Conservation (phyloP, 805 yeast genomes). For the Candida sanyiensis region DNA sequence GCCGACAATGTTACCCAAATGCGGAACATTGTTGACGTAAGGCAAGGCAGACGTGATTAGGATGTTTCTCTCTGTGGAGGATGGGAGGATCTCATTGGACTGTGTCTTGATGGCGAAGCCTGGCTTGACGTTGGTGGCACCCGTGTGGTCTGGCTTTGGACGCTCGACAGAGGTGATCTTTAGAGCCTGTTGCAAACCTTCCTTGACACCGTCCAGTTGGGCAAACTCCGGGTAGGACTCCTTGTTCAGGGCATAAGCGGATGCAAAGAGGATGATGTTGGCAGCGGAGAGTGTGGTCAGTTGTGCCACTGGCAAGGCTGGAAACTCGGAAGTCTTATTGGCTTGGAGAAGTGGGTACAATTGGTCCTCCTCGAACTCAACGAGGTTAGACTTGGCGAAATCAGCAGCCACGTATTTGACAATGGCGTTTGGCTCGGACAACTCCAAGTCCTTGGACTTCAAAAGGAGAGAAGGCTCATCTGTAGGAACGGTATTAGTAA, state of each 20-base stretch:
- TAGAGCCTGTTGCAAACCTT: conserved; percentile 43
- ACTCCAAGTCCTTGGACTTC: conserved; percentile 30
- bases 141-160: conserved; percentile 37
- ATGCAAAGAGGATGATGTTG: conserved; percentile 54
- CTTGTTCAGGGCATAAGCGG: conserved; percentile 42
- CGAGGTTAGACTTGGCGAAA: conserved; percentile 32
- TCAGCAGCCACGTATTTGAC: conserved; percentile 56
- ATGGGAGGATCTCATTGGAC: conserved; percentile 49
- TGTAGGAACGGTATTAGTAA: neutral
- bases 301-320: conserved; percentile 11
- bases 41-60: conserved; percentile 95
- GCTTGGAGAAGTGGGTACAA: conserved; percentile 36
- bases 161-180: conserved; percentile 40
- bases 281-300: conserved; percentile 37
- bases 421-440: conserved; percentile 64
- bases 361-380: conserved; percentile 40
- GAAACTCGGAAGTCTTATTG: conserved; percentile 23
- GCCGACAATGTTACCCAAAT: conserved; percentile 94
- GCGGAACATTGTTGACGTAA: conserved; percentile 97
- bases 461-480: conserved; percentile 22
- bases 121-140: conserved; percentile 27
- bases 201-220: conserved; percentile 33
- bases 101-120: conserved; percentile 25
- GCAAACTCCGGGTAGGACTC: conserved; percentile 24
- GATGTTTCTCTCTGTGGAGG: conserved; percentile 59